These are phyloP conservation scores for Dichotomopilus funicola DNA, from an alignment of 2,329 filamentous ascomycete species.

Conservation along the genomic window DNA sequence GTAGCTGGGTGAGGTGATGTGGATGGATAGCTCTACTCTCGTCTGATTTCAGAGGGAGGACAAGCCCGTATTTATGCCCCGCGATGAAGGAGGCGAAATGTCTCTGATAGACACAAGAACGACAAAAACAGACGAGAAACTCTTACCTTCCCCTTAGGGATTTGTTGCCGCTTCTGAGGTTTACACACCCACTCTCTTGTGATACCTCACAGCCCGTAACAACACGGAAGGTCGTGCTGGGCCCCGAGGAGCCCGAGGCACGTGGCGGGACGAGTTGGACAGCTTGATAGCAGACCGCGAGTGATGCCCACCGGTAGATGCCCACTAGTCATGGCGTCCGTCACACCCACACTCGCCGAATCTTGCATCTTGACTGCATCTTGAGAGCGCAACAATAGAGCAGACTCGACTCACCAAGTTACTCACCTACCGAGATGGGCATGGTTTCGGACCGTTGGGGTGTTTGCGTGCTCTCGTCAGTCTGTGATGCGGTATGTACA, in stretches of 20 bases:
- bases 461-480: slow-evolving; percentile 14
- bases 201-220: background rate
- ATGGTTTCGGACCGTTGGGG: slow-evolving; percentile 2
- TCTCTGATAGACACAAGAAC: too few species aligned
- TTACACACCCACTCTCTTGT: background rate
- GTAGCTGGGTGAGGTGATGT: background rate
- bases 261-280: background rate
- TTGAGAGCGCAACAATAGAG: too few species aligned
- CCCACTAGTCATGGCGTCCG: too few species aligned
- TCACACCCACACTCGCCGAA: slow-evolving; percentile 1
- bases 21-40: too few species aligned
- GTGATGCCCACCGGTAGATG: too few species aligned
- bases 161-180: background rate
- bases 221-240: slow-evolving; percentile 15
- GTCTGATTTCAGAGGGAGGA: background rate
- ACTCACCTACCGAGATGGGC: slow-evolving; percentile 16
- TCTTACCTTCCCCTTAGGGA: slow-evolving; percentile 18
- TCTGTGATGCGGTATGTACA: slow-evolving; percentile 8
- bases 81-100: background rate
- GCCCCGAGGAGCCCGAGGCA: background rate
- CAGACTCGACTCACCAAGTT: too few species aligned
- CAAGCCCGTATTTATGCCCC: slow-evolving; percentile 16
- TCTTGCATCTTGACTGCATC: background rate
- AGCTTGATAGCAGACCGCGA: background rate
- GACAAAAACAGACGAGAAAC: background rate